Base-by-base conservation (phyloP, 257 asterid species). In the Pogostemon cablin region DNA sequence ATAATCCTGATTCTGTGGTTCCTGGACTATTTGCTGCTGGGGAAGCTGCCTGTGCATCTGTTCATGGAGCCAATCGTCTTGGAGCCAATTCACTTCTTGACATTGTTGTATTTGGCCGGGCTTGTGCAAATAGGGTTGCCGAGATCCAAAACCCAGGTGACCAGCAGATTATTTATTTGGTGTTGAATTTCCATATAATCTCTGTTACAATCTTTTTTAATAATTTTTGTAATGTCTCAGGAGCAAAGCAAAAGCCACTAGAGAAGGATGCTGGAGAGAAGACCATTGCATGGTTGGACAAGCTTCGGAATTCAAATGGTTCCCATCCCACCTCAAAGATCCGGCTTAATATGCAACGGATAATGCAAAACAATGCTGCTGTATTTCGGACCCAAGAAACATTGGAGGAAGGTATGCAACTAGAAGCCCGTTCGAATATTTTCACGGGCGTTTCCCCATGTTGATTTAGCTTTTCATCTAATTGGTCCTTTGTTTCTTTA, bases 11-110 rank as follows among this genome's bases (percentile, higher is more conserved):
- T 78, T 62, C 85, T 56, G 82, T 88, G 63, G 54, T 91, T 72
- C 96, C 97, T 56, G 99, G 99, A 40, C 84, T 93, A 47, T 86
- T 89, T 84, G 99, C 99, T 82, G 97, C 97, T 78, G 99, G 99
- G 55, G 99, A 93, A 80, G 97, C 99, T 71, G 96, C 99, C 54
- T 91, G 99, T 77, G 99, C 97, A 66, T 93, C 99, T 35, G 99
- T 93, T 73, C 99, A 93, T 37, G 99, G 99, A 10, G 98, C 99
- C 81, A 93, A 93, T 80, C 87, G 98, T 63, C 99, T 93, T 67
- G 99, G 99, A 75, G 97, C 99, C 61, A 93, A 93, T 83, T 93
- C 99, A 61, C 99, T 93, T 77, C 95, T 93, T 9, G 98, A 93
- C 80, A 91, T 93, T 84, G 97, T 93, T 66, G 99, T 93, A 53